Base-by-base conservation (phyloP, 2,329 filamentous ascomycete species). In the Fusarium coicis region DNA sequence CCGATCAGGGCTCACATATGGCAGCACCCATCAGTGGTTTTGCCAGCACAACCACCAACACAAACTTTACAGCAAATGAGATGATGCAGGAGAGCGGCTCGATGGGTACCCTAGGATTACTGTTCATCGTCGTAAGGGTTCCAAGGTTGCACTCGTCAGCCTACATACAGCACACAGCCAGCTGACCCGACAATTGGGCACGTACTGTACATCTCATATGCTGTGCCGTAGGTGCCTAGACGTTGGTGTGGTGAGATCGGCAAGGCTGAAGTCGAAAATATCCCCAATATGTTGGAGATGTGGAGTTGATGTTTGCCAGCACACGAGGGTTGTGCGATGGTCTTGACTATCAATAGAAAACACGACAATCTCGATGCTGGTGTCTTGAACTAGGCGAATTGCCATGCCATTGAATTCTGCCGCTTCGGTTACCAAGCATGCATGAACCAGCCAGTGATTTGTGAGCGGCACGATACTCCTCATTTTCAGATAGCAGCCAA, bases 141-240 rank as follows among this genome's bases (percentile, higher is more conserved):
- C 30, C 49, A 55, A 60, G 53, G 63, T 71, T 73, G 70, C 72
- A 68, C 53, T 67, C 46, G 72, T 76, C 74, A 76, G 74, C 75
- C 66, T 66, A 63, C 72, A 67, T 68, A 63, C 50, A 61, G 49
- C 58, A 69, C 70, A 67, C 66, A 68, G 50, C 53, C 74, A 72
- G 65, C 72, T 76, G 74, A 77, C 68, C 64, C 46, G 49, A 61
- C 37, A 52, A 42, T 49, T 63, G 54, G 66, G 44, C 37, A 63
- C 52, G 26, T 53, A 49, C 52, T 54, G 26, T 52, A 49, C 52
- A 68, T 63, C 44, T 52, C 47, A 47, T 54, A 54, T 67, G 50
- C 71, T 71, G 58, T 72, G 68, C 44, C 53, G 53, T 58, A 42
- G 42, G 46, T 60, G 65, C 62, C 70, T 68, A 74, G 72, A 72